A percentile compares a stretch with the other conserved stretches of the same genome.
phyloP scores from a whole-genome alignment of 495 filamentous ascomycete genomes.

The Entonaema liquescens region DNA sequence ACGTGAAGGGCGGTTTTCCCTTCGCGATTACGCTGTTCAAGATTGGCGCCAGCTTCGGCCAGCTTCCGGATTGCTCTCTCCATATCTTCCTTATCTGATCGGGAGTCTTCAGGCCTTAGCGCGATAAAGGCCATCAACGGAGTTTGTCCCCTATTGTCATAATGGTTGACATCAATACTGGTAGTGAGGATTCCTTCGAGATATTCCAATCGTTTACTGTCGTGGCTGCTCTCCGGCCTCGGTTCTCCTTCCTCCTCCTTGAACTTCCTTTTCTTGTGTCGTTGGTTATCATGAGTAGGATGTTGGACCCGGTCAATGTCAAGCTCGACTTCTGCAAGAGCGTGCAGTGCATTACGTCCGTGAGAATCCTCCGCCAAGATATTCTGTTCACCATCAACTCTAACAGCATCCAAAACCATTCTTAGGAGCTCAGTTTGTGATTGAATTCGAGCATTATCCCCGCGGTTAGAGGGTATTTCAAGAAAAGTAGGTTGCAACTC shows the following conservation, averaged over 20 bases:
- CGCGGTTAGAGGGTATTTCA: constrained; percentile 15
- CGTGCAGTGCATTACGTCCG: constrained; percentile 60
- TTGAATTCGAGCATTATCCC: constrained; percentile 30
- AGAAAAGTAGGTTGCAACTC: constrained; percentile 5
- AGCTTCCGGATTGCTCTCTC: constrained; percentile 49
- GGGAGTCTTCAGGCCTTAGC: constrained; percentile 51
- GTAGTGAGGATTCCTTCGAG: constrained; percentile 48
- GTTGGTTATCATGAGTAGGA: constrained; percentile 6
- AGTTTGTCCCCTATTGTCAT: constrained; percentile 53
- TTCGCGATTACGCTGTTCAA: constrained; percentile 53
- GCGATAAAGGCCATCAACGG: constrained; percentile 58
- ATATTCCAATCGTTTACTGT: constrained; percentile 40
- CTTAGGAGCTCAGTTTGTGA: constrained; percentile 48
- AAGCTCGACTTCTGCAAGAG: constrained; percentile 56
- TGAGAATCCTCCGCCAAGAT: constrained; percentile 50
- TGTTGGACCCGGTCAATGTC: constrained; percentile 19
- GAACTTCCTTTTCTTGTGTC: constrained; percentile 40
- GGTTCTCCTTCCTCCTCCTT: constrained; percentile 37
- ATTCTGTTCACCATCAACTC: constrained; percentile 38
- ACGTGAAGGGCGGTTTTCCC: constrained; percentile 59
- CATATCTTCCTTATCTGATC: constrained; percentile 49
- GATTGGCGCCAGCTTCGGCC: constrained; percentile 42
- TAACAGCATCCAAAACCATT: constrained; percentile 41
- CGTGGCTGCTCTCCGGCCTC: background rate
- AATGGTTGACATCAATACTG: constrained; percentile 54